A percentile compares a stretch with the other conserved stretches of the same genome.
Conservation (phyloP, 2,329 filamentous ascomycete genomes). For the Aspergillus eucalypticola region DNA sequence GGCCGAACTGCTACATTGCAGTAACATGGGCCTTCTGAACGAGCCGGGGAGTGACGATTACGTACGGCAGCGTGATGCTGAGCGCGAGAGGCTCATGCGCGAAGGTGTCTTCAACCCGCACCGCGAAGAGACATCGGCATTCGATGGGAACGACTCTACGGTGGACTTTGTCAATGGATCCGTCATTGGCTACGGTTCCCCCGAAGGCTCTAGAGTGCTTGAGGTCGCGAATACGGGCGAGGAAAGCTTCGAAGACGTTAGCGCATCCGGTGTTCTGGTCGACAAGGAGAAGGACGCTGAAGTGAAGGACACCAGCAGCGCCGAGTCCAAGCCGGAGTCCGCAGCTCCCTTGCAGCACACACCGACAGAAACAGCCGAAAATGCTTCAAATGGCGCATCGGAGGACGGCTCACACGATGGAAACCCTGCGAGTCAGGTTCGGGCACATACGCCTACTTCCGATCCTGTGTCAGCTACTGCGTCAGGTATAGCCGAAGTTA, state of each 20-base stretch:
- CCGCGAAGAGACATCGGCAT: conserved; percentile 51
- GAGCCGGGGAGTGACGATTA: conserved; percentile 86
- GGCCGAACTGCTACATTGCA: conserved; percentile 95
- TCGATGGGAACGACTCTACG: conserved; percentile 57
- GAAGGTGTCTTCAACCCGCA: conserved; percentile 68
- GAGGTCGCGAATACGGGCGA: conserved; percentile 81
- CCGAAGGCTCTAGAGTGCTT: conserved; percentile 68
- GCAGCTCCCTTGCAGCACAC: conserved; percentile 21
- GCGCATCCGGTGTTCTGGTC: conserved; percentile 66
- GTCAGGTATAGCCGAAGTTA: conserved; percentile 58
- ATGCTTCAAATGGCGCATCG: neutral
- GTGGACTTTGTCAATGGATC: conserved; percentile 46
- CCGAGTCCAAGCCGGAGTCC: conserved; percentile 25
- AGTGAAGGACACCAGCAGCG: conserved; percentile 48
- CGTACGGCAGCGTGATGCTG: conserved; percentile 74
- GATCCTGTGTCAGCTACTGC: conserved; percentile 52
- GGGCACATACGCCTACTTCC: conserved; percentile 24
- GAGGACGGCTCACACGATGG: neutral
- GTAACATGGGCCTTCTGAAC: conserved; percentile 96
- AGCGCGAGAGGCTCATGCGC: conserved; percentile 74
- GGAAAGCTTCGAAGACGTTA: conserved; percentile 91
- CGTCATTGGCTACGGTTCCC: conserved; percentile 49
- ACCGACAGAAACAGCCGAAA: neutral
- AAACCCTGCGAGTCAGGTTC: conserved; percentile 15
- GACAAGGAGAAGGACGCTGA: conserved; percentile 72